phyloP scores from a whole-genome alignment of 331 rosid species.

The Arachis monticola region DNA sequence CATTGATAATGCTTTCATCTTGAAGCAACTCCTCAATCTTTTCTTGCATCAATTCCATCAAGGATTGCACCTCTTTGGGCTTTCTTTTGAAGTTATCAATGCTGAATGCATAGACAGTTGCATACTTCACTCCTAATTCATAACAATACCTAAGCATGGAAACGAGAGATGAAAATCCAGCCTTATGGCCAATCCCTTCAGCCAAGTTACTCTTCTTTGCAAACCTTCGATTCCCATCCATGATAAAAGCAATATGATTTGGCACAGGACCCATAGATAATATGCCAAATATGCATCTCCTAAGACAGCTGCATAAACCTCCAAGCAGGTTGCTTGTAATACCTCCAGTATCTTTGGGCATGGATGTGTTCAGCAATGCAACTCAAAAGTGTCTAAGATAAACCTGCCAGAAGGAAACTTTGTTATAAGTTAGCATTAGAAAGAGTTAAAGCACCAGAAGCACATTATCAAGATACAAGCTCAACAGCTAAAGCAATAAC shows the following conservation, averaged over 20 bases:
- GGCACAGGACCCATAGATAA: slow-evolving; percentile 53
- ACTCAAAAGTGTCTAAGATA: slow-evolving; percentile 11
- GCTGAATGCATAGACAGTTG: slow-evolving; percentile 62
- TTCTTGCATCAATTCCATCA: slow-evolving; percentile 61
- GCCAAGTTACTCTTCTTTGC: slow-evolving; percentile 51
- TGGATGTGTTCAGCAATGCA: slow-evolving; percentile 35
- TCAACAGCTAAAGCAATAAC: not conserved
- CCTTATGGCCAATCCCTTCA: slow-evolving; percentile 56
- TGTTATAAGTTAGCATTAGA: not conserved
- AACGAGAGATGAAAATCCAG: slow-evolving; percentile 53
- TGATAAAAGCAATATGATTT: slow-evolving; percentile 59
- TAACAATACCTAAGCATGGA: slow-evolving; percentile 53
- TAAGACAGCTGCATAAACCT: slow-evolving; percentile 44
- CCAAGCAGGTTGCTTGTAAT: slow-evolving; percentile 36
- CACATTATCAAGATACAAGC: not conserved
- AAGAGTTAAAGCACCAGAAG: slow-evolving; percentile 21
- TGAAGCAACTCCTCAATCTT: slow-evolving; percentile 54
- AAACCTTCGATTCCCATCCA: slow-evolving; percentile 65
- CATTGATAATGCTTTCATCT: too few species aligned
- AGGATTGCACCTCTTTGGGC: slow-evolving; percentile 51
- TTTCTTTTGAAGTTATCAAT: slow-evolving; percentile 55
- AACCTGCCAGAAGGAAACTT: slow-evolving; percentile 36
- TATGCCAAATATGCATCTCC: slow-evolving; percentile 49
- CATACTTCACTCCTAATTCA: slow-evolving; percentile 56
- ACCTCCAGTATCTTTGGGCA: slow-evolving; percentile 46